These are phyloP conservation scores for Pseudogymnoascus sp. DNA, from an alignment of 2,329 filamentous ascomycete species.

Conservation along the genomic window DNA sequence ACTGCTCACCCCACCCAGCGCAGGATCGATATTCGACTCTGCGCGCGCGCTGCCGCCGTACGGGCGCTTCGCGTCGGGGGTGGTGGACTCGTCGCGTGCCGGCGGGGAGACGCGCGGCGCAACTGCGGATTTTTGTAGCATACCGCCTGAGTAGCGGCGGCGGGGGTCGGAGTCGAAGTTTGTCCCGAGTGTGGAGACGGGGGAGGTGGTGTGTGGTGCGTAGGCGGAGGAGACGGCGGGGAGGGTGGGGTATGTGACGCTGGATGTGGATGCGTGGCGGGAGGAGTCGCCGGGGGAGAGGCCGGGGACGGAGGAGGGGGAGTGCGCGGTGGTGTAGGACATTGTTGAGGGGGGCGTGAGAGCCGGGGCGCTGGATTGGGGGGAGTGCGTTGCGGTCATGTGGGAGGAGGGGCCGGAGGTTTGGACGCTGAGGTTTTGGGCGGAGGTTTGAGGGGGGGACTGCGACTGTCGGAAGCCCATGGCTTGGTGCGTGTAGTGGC, in stretches of 20 bases:
- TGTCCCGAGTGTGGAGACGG: conserved; percentile 62
- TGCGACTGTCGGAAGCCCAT: conserved; percentile 52
- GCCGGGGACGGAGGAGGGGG: conserved; percentile 52
- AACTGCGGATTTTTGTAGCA: conserved; percentile 53
- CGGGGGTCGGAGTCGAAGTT: conserved; percentile 57
- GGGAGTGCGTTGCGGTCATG: conserved; percentile 55
- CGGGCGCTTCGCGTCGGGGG: conserved; percentile 30
- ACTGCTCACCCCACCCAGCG: conserved; percentile 17
- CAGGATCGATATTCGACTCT: conserved; percentile 27
- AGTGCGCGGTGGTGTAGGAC: conserved; percentile 73
- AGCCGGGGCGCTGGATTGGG: conserved; percentile 56
- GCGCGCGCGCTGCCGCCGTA: conserved; percentile 32
- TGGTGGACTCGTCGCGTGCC: conserved; percentile 20
- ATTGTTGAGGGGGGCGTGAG: conserved; percentile 68
- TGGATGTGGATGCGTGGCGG: conserved; percentile 51
- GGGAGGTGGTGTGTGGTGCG: conserved; percentile 56
- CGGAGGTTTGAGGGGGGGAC: conserved; percentile 38
- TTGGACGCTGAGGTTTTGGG: conserved; percentile 22
- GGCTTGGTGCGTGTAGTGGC: conserved; percentile 53
- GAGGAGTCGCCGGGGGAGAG: conserved; percentile 54
- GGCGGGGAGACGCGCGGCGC: conserved; percentile 34
- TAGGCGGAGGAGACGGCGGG: conserved; percentile 65
- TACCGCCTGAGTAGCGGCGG: conserved; percentile 58
- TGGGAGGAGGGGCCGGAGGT: conserved; percentile 41
- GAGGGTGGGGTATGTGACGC: conserved; percentile 68